Evolutionary conservation across 2,329 filamentous ascomycete genomes (phyloP), one percentile per base, ranked within the genome.

Genomic region (Claviceps sp.): DNA sequence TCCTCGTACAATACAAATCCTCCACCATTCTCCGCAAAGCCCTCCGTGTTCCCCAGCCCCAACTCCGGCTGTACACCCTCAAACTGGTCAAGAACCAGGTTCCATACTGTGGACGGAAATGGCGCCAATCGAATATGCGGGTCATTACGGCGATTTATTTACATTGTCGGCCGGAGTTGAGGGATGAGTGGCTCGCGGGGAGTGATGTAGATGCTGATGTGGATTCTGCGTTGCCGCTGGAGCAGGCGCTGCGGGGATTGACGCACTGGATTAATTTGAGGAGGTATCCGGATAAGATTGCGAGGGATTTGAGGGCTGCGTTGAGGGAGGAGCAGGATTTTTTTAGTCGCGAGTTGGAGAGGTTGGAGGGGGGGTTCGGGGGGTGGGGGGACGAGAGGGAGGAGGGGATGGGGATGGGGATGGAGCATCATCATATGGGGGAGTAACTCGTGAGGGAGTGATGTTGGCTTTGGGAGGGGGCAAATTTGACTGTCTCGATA

Each of bases 11-110:
- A 62, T 97, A 96, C 75, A 97, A 97, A 70, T 93, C 86, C 47
- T 89, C 85, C 53, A 88, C 88, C 54, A 95, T 96, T 60, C 78
- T 98, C 26, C 86, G 89, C 60, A 96, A 95, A 67, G 84, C 86
- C 5, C 80, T 98, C 16, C 91, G 93, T 59, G 85, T 96, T 22
- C 91, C 91, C 0, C 88, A 98, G 62, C 84, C 84, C 2, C 79
- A 88, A 61, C 76, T 98, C 42, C 83, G 93, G 5, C 82, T 95
- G 44, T 97, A 97, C 72, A 95, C 93, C 0, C 79, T 98, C 59
- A 98, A 98, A 70, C 78, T 98, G 0, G 97, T 97, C 82, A 98
- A 98, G 69, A 93, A 89, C 55, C 93, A 98, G 68, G 93, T 98
- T 4, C 93, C 93, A 1, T 98, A 95, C 73, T 97, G 91, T 67